Base-by-base conservation (phyloP, 225 moss, liverwort and hornwort species). In the Marchantia polymorpha region DNA sequence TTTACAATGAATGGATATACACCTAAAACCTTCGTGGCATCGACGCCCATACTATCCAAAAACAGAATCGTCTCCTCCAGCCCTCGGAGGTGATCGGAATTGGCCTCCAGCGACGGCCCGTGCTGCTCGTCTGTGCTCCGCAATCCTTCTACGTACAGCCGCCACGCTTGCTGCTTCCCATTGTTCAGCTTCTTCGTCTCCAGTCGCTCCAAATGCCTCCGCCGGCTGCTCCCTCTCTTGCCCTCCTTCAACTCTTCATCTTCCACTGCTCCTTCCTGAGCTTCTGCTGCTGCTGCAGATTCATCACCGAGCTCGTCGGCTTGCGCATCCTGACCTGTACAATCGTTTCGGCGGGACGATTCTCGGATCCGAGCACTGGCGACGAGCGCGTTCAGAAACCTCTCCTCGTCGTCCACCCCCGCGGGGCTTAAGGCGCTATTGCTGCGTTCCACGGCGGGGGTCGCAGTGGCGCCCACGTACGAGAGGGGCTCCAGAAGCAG, bases 11-110 rank as follows among this genome's bases (percentile, higher is more conserved):
- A 51, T 48, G 96, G 96, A 73, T 89, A 90, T 53, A 82, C 73
- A 39, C 53, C 67, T 68, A 92, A 79, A 81, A 92, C 81, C 82
- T 85, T 83, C 15, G 72, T 82, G 0, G 89, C 89, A 73, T 96
- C 91, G 13, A 96, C 86, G n/a, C 90, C 90, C 76, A 92, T 79
- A 64, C 86, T 90, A 64, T 96, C 94, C 80, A 96, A 51, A 50
- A 89, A 89, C 71, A 89, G 16, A 25, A 92, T 80, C 77, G 86
- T 88, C 27, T 90, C 90, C 77, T 92, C 91, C 0, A 96, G 84
- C 39, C 85, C 81, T 39, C 87, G 85, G 7, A 77, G 81, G 76
- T 75, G 78, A 23, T 61, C 81, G 13, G 73, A 72, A 47, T 65
- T 15, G 14, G 76, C 51, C 13, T 71, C 52, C 7, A 58, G 54